These are phyloP conservation scores for Fusarium tanahbumbuense DNA, from an alignment of 2,329 filamentous ascomycete species.

Conservation along the genomic window DNA sequence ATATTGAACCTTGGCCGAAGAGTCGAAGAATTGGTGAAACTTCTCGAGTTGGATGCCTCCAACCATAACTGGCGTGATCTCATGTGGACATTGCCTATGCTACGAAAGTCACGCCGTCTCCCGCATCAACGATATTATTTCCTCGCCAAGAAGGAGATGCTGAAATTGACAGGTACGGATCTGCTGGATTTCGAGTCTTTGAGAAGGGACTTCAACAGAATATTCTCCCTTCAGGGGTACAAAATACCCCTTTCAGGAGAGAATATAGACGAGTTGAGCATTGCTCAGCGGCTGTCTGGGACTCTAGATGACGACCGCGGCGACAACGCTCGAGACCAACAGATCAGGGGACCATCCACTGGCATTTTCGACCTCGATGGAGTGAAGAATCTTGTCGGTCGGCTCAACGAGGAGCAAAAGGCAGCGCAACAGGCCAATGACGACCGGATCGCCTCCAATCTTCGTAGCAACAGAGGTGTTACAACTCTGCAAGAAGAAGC, in stretches of 20 bases:
- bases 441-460: not conserved
- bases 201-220: conserved; percentile 22
- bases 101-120: conserved; percentile 39
- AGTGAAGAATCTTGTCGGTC: conserved; percentile 13
- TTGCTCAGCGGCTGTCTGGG: conserved; percentile 37
- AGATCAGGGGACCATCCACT: conserved; percentile 23
- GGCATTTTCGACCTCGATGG: conserved; percentile 24
- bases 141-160: conserved; percentile 41
- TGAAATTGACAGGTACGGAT: conserved; percentile 22
- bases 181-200: conserved; percentile 11
- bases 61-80: conserved; percentile 38
- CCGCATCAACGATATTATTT: conserved; percentile 35
- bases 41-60: conserved; percentile 15
- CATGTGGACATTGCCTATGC: conserved; percentile 39
- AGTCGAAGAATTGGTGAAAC: conserved; percentile 17
- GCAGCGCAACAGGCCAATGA: conserved; percentile 2
- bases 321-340: not conserved
- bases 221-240: conserved; percentile 26
- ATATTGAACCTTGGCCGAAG: conserved; percentile 16
- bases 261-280: conserved; percentile 18
- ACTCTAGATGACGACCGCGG: conserved; percentile 31
- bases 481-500: conserved; percentile 23
- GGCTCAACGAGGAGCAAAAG: conserved; percentile 4
- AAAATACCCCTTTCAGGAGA: conserved; percentile 34
- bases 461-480: not conserved